Conservation (phyloP, 495 filamentous ascomycete genomes). For the Elasticomyces elasticus region DNA sequence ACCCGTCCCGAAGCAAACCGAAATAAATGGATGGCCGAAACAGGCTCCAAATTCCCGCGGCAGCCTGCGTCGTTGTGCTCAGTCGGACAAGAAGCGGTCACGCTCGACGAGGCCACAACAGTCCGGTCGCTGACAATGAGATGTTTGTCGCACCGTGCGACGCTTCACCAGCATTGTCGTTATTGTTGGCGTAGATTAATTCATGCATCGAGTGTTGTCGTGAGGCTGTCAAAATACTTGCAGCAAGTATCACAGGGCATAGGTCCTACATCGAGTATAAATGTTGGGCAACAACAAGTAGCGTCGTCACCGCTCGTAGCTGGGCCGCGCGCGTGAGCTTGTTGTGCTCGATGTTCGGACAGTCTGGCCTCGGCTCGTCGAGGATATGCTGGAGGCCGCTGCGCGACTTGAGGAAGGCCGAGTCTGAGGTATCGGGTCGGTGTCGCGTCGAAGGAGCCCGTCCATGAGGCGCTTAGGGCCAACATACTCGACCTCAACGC, state of each 20-base stretch:
- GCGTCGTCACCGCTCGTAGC: slow-evolving; percentile 4
- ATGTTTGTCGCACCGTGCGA: neutral
- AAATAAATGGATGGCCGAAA: slow-evolving; percentile 1
- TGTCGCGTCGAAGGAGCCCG: slow-evolving; percentile 56
- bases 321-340: slow-evolving; percentile 4
- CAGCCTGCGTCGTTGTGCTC: neutral
- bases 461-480: slow-evolving; percentile 66
- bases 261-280: neutral
- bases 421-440: neutral
- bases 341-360: neutral
- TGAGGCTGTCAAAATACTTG: neutral
- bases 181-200: neutral
- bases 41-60: neutral
- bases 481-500: slow-evolving; percentile 55
- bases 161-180: neutral
- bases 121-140: neutral
- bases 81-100: slow-evolving; percentile 2
- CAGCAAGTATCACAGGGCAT: neutral
- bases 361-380: slow-evolving; percentile 14
- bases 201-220: neutral
- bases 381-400: slow-evolving; percentile 1
- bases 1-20: neutral
- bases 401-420: slow-evolving; percentile 12
- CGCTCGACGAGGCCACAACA: neutral
- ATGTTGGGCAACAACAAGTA: neutral